phyloP scores from a whole-genome alignment of 441 rosid genomes.

The Rhodomyrtus psidioides region DNA sequence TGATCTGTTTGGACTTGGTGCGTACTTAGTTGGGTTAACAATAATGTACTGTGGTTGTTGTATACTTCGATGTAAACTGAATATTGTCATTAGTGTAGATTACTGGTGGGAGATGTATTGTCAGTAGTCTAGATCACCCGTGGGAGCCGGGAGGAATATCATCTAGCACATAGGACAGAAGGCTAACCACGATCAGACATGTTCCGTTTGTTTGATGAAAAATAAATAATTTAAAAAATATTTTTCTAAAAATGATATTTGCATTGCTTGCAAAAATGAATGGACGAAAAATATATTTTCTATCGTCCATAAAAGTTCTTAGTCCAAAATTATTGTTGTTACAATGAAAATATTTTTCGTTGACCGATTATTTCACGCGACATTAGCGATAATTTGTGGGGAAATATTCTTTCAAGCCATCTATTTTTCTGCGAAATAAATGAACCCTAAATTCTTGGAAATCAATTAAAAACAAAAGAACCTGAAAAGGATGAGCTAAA shows the following conservation, averaged over 20 bases:
- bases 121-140: not conserved
- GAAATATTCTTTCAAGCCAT: no score
- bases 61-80: not conserved
- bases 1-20: not conserved
- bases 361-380: no score
- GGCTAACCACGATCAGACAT: not conserved
- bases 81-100: not conserved
- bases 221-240: no score
- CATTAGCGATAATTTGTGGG: no score
- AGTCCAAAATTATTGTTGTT: no score
- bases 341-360: no score
- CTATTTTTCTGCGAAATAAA: no score
- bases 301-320: no score
- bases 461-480: not conserved
- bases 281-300: no score
- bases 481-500: not conserved
- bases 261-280: no score
- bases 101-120: not conserved
- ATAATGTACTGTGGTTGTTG: not conserved
- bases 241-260: no score
- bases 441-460: not conserved
- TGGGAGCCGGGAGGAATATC: not conserved
- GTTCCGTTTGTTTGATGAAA: no score
- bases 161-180: not conserved
- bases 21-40: not conserved